Evolutionary conservation across 1,139 yeast species (phyloP).

Genomic region (Fermentozyma sake): DNA sequence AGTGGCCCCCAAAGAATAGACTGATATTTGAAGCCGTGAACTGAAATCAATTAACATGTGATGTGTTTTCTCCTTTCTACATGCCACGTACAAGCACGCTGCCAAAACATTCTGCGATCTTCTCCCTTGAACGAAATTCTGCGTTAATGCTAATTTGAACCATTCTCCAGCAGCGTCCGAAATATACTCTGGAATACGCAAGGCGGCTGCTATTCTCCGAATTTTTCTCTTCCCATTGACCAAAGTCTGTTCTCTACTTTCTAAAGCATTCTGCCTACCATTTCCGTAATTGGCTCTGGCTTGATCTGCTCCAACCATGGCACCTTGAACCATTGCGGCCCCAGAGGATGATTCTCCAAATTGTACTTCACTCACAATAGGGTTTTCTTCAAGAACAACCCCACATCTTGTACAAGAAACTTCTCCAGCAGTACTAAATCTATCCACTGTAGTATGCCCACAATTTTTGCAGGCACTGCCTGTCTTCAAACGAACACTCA

Average conservation of each 20-base stretch:
- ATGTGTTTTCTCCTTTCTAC: constrained; percentile 85
- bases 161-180: constrained; percentile 84
- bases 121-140: constrained; percentile 93
- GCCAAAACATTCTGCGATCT: constrained; percentile 92
- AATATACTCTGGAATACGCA: constrained; percentile 77
- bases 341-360: constrained; percentile 91
- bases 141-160: constrained; percentile 80
- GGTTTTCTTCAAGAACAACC: constrained; percentile 82
- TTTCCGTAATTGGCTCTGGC: constrained; percentile 63
- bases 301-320: constrained; percentile 88
- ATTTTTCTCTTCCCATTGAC: constrained; percentile 77
- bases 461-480: constrained; percentile 27
- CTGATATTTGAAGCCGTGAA: constrained; percentile 83
- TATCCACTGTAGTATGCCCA: constrained; percentile 29
- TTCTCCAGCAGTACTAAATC: constrained; percentile 63
- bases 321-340: constrained; percentile 94
- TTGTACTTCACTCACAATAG: constrained; percentile 91
- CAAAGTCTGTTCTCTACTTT: constrained; percentile 83
- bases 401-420: constrained; percentile 82
- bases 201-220: constrained; percentile 71
- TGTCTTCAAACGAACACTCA: too few species aligned
- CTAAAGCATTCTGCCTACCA: constrained; percentile 70
- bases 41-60: constrained; percentile 96
- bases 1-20: constrained; percentile 92
- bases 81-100: constrained; percentile 90